Conservation (phyloP, 352 stramenopile genomes). For the Globisporangium apiculatum region DNA sequence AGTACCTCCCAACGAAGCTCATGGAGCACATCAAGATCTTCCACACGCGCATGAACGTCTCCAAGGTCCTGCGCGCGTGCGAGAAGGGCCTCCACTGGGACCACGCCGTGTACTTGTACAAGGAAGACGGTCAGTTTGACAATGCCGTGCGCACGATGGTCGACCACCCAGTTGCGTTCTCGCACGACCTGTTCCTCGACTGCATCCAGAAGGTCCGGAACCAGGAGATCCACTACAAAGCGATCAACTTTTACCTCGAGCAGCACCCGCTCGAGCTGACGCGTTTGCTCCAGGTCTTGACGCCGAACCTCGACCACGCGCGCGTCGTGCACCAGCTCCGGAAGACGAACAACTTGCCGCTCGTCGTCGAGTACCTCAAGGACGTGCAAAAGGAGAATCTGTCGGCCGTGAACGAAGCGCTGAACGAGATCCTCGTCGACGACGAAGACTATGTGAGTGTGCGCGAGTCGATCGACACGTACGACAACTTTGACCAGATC, state of each 20-base stretch:
- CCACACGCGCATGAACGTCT: conserved; percentile 98
- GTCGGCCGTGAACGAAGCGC: conserved; percentile 97
- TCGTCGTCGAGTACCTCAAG: conserved; percentile 98
- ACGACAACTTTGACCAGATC: conserved; percentile 99
- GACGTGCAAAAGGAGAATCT: conserved; percentile 98
- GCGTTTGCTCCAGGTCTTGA: conserved; percentile 96
- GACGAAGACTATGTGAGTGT: conserved; percentile 98
- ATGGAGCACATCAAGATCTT: conserved; percentile 99
- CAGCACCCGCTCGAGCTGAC: conserved; percentile 97
- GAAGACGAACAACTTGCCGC: conserved; percentile 95
- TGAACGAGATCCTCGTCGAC: conserved; percentile 96
- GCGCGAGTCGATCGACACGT: conserved; percentile 96
- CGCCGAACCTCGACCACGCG: conserved; percentile 97
- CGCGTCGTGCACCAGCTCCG: conserved; percentile 98
- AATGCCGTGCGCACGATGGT: conserved; percentile 99
- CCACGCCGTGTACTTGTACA: conserved; percentile 99
- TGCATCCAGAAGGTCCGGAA: conserved; percentile 99
- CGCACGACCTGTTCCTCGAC: conserved; percentile 99
- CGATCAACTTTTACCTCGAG: conserved; percentile 98
- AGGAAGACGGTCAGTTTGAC: conserved; percentile 99
- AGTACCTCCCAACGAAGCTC: conserved; percentile 98
- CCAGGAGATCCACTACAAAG: conserved; percentile 99
- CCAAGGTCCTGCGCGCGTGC: conserved; percentile 96
- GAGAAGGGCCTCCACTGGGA: conserved; percentile 98
- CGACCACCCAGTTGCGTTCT: conserved; percentile 95